Base-by-base conservation (phyloP, 2,329 filamentous ascomycete species). In the Clonostachys byssicola region DNA sequence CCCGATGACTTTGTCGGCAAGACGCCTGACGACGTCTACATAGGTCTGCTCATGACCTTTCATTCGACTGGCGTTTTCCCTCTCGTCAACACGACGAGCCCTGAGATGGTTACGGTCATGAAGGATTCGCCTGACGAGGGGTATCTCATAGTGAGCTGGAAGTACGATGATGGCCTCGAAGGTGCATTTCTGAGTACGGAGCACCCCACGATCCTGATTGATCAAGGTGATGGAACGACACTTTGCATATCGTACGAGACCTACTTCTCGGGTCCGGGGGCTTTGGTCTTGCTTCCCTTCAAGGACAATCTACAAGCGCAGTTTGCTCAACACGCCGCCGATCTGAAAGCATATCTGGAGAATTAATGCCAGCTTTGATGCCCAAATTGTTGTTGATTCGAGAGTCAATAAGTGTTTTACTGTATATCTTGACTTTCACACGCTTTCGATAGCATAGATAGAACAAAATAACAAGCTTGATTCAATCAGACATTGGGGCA, bases 11-110 rank as follows among this genome's bases (percentile, higher is more conserved):
- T 49, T 20, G 23, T 23, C 23, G 34, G 33, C 43, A 41, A 49
- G 18, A 49, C 47, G 20, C 47, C 47, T 9, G 47, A 49, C 39
- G 47, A 49, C 18, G 47, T 49, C 38, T 49, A 45, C 47, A 12
- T 49, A 30, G 47, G 43, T n/a, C 33, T 49, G 43, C 42, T 42
- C 20, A 49, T 49, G 47, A 46, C 40, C 4, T 49, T 49, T 34
- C 44, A 36, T 14, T 45, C 47, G 5, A 49, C 18, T 17, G 47
- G 34, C 23, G 36, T 49, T 40, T 49, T 49, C 43, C 47, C 47
- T 10, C 18, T 49, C n/a, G 14, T 49, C 43, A 49, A 49, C 47
- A 45, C 43, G 34, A 49, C 47, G 20, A 45, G 43, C 17, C 17
- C 40, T 14, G 47, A 49, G 43, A 49, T 49, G 17, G 43, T 49